Evolutionary conservation across 2,329 filamentous ascomycete species (phyloP), one percentile per base, ranked within the genome.

Genomic region (Colletotrichum sp.): DNA sequence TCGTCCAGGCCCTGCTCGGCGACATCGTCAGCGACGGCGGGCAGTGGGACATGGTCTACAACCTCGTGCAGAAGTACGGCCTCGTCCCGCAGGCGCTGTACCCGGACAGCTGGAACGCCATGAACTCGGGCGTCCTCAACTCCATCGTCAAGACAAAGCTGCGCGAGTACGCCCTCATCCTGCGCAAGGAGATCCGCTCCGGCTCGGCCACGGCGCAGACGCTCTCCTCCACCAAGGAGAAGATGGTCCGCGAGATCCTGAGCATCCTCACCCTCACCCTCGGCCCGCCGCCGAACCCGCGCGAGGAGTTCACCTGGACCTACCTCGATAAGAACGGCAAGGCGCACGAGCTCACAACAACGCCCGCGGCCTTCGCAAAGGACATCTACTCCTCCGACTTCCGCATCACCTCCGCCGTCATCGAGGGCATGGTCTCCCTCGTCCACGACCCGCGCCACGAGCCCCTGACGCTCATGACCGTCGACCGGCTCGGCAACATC

Each of bases 41-140:
- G 1, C 95, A 98, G 84, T 98, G 95, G 95, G 95, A 98, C 84
- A 98, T 98, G 95, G 93, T 96, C 4, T 94, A 92, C 78, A 98
- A 98, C 81, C 87, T 98, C 12, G 95, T 98, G 7, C 86, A 91
- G 60, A 98, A 98, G 86, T 98, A 98, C 81, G 96, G 96, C 32
- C 90, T 98, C n/a, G 93, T 97, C 1, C 95, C 95, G 5, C 94
- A 98, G 82, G 86, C 88, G 0, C 85, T 98, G 4, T 98, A 97
- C 82, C 95, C 95, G 0, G 96, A 98, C 83, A 92, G 90, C 70
- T 96, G 91, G 89, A 96, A 95, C 82, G 95, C 95, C 6, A 90
- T 90, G 87, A 92, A 93, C 80, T 95, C 93, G 30, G 84, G 88
- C 2, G 88, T 91, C 21, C 92, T 98, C 86, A 95, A 96, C 82